Percentiles rank a stretch among this genome's conserved stretches.
These are phyloP conservation scores for Sporothrix humicola DNA, from an alignment of 2,329 filamentous ascomycete species.

Conservation along the genomic window DNA sequence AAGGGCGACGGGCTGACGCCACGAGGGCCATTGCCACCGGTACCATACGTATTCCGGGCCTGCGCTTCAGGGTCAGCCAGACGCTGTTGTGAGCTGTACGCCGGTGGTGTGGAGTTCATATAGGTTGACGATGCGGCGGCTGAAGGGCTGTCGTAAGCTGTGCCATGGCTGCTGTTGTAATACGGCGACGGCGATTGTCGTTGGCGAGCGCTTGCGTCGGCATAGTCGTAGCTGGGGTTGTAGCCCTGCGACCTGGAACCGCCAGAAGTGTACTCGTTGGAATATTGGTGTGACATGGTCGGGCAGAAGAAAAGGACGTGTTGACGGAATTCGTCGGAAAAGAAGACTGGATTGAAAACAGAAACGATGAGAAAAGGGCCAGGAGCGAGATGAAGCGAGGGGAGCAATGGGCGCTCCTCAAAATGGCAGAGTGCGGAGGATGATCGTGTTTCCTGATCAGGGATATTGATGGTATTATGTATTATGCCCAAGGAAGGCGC, in stretches of 20 bases:
- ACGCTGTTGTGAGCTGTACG: conserved; percentile 46
- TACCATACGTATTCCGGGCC: conserved; percentile 42
- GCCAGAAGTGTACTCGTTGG: conserved; percentile 49
- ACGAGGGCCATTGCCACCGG: conserved; percentile 39
- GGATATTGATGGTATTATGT: conserved; percentile 7
- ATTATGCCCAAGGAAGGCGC: neutral
- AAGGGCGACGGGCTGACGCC: conserved; percentile 54
- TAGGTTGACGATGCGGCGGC: conserved; percentile 31
- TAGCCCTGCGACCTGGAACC: conserved; percentile 32
- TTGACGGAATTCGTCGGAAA: neutral
- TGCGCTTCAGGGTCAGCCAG: conserved; percentile 45
- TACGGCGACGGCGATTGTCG: conserved; percentile 26
- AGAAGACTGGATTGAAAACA: neutral
- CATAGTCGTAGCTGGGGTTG: conserved; percentile 28
- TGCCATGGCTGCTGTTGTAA: conserved; percentile 21
- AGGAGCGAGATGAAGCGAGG: neutral
- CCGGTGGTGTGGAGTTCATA: conserved; percentile 42
- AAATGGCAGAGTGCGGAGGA: conserved; percentile 18
- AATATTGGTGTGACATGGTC: conserved; percentile 41
- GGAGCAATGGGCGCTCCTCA: neutral
- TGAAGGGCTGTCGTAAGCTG: conserved; percentile 45
- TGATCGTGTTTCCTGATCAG: conserved; percentile 11
- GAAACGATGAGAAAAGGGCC: neutral
- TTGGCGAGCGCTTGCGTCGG: conserved; percentile 25
- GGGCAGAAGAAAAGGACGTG: conserved; percentile 16